These are phyloP conservation scores for Lachancea sp. DNA, from an alignment of 805 yeast species.

Conservation along the genomic window DNA sequence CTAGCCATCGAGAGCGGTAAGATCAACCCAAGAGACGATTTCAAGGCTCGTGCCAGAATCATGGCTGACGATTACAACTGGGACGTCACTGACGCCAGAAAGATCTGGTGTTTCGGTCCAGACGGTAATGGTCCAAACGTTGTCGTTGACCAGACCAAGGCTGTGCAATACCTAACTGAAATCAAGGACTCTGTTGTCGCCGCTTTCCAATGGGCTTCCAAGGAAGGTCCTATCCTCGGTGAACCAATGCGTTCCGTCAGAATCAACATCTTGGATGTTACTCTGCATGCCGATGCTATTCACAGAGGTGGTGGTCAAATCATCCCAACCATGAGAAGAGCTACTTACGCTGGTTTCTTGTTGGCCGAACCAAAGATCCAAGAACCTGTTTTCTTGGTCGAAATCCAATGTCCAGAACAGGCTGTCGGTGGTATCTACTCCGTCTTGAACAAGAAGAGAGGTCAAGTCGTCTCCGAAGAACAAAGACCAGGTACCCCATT, in stretches of 20 bases:
- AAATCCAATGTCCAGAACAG: constrained; percentile 98
- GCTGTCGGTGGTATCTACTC: constrained; percentile 99
- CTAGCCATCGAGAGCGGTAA: constrained; percentile 89
- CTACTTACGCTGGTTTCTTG: constrained; percentile 94
- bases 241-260: constrained; percentile 95
- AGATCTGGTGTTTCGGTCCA: constrained; percentile 99
- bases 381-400: constrained; percentile 99
- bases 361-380: constrained; percentile 98
- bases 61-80: constrained; percentile 98
- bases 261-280: constrained; percentile 97
- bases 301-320: constrained; percentile 99
- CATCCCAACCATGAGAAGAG: constrained; percentile 99
- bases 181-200: constrained; percentile 99
- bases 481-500: constrained; percentile 99
- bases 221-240: constrained; percentile 98
- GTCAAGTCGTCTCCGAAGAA: constrained; percentile 98
- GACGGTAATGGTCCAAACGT: constrained; percentile 98
- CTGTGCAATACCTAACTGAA: constrained; percentile 97
- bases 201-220: constrained; percentile 99
- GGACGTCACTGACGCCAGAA: constrained; percentile 99
- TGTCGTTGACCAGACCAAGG: constrained; percentile 99
- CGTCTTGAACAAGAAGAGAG: constrained; percentile 98
- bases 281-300: constrained; percentile 99
- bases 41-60: constrained; percentile 98
- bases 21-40: constrained; percentile 92